These are phyloP conservation scores for Conidiobolus coronatus DNA, from an alignment of 371 early-diverging fungal species.

Conservation along the genomic window DNA sequence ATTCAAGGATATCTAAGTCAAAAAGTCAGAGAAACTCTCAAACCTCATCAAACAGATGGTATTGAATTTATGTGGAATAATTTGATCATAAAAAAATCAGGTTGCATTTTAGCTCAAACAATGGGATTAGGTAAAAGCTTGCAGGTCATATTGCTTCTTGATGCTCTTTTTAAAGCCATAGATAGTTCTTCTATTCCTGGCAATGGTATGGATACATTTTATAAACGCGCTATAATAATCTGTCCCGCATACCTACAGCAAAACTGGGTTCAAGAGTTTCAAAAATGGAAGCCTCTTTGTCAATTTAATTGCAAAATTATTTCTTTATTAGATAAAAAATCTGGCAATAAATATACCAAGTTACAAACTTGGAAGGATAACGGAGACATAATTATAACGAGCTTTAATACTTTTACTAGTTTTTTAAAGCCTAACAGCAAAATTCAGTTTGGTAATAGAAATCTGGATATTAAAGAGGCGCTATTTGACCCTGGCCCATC, in stretches of 20 bases:
- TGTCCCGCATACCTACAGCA: slow-evolving; percentile 46
- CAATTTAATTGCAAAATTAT: slow-evolving; percentile 3
- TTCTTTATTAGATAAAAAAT: neutral
- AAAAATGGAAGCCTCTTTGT: slow-evolving; percentile 27
- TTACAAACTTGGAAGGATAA: slow-evolving; percentile 18
- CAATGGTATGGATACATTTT: slow-evolving; percentile 8
- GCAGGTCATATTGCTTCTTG: slow-evolving; percentile 49
- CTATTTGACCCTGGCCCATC: slow-evolving; percentile 36
- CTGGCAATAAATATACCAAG: neutral
- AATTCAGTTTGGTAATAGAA: neutral
- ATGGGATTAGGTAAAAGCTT: slow-evolving; percentile 85
- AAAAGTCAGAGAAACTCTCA: slow-evolving; percentile 17
- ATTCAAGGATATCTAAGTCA: too few species aligned
- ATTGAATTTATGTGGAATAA: slow-evolving; percentile 58
- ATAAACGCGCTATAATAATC: slow-evolving; percentile 28
- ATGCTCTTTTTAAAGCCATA: slow-evolving; percentile 24
- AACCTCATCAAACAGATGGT: slow-evolving; percentile 51
- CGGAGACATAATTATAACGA: slow-evolving; percentile 41
- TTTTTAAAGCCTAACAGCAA: slow-evolving; percentile 7
- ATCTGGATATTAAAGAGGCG: slow-evolving; percentile 2
- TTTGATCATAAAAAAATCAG: slow-evolving; percentile 31
- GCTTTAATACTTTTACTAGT: slow-evolving; percentile 29
- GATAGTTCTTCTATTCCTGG: neutral
- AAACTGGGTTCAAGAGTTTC: slow-evolving; percentile 57
- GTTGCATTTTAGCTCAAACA: slow-evolving; percentile 70